These are phyloP conservation scores for Cystoisospora suis DNA, from an alignment of 169 alveolate genomes.

Conservation along the genomic window DNA sequence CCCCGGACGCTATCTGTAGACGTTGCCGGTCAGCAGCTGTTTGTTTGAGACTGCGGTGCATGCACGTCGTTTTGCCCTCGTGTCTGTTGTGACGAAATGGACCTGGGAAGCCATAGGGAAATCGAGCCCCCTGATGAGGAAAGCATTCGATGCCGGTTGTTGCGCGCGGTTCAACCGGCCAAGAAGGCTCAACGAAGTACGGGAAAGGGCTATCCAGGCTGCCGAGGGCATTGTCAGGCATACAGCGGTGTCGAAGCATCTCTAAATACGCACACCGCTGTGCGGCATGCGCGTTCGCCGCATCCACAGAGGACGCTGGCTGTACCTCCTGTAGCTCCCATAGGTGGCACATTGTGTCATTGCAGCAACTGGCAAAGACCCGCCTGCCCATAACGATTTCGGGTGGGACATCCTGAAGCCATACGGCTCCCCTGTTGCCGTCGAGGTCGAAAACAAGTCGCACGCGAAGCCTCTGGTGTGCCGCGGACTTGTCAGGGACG, in stretches of 20 bases:
- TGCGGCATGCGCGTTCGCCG: neutral
- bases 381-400: constrained; percentile 26
- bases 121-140: neutral
- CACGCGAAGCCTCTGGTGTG: constrained; percentile 40
- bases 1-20: neutral
- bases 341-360: constrained; percentile 10
- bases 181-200: neutral
- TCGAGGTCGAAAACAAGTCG: constrained; percentile 40
- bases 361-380: constrained; percentile 39
- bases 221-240: neutral
- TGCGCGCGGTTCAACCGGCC: neutral
- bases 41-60: constrained; percentile 15
- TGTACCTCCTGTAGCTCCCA: neutral
- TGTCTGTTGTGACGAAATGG: constrained; percentile 7
- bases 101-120: neutral
- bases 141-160: too few species aligned
- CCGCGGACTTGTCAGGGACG: neutral
- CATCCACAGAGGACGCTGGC: neutral
- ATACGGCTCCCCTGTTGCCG: constrained; percentile 38
- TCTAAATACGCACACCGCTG: constrained; percentile 9
- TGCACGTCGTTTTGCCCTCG: neutral
- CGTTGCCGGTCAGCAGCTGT: constrained; percentile 6
- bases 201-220: neutral
- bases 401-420: neutral
- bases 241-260: constrained; percentile 28